Base-by-base conservation (phyloP, 192 early-diverging fungal species). In the Backusella sp. region DNA sequence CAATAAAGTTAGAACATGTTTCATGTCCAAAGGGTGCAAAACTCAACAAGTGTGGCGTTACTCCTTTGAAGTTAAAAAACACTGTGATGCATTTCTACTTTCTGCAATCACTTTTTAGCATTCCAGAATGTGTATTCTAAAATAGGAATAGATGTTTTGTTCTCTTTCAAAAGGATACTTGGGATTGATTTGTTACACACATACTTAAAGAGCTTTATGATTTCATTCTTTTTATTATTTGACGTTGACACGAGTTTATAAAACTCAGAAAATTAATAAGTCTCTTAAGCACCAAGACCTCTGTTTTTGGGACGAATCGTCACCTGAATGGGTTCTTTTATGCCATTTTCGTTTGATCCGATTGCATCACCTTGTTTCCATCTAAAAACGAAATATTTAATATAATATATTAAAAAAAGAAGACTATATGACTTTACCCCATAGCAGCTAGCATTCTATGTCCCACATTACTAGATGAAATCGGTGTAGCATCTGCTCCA, bases 391-490 rank as follows among this genome's bases (percentile, higher is more conserved):
- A 28, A 21, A 19, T 5, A 49, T 49, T 49, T 49, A 49, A 49
- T 49, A 49, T 49, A n/a, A 49, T 49, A 49, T 49, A 49, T 12
- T 49, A 70, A 44, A 62, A 30, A 32, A 56, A 19, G 21, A n/a
- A n/a, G 5, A 3, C 0, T 28, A 39, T 39, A 0, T 62, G 0
- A n/a, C 44, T 36, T 36, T n/a, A 91, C 74, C 91, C 91, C 88
- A 92, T 88, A 39, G 79, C 80, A 36, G 79, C 68, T 34, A 92
- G 73, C 91, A 92, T 92, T 23, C 82, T 78, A 66, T 90, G 89
- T 2, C 91, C 91, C 30, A 88, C 49, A 59, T 92, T 92, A 12
- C 79, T 81, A 15, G 76, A 75, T 37, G 79, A 83, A 74, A 92
- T 86, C n/a, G 86, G 82, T 7, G 77, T 73, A 2, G 86, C 83